phyloP scores from a whole-genome alignment of 306 rosid species.

The Gastrolobium villosum region DNA sequence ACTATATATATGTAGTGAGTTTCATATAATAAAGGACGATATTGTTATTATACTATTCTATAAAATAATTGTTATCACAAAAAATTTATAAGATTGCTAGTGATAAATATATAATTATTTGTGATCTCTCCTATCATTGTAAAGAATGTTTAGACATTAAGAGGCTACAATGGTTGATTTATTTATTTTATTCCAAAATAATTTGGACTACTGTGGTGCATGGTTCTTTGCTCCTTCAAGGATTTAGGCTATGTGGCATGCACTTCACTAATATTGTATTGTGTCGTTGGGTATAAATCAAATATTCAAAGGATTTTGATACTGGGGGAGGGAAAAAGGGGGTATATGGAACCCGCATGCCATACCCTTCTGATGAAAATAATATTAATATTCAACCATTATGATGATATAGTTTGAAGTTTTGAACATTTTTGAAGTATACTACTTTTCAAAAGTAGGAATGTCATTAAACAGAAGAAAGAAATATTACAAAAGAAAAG shows the following conservation, averaged over 20 bases:
- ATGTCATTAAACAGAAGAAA: slow-evolving; percentile 20
- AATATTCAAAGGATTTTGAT: background rate
- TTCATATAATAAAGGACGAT: background rate
- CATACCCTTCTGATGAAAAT: background rate
- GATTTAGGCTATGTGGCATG: background rate
- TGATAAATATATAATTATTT: background rate
- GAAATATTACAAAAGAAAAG: background rate
- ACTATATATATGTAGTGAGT: background rate
- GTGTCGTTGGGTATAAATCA: background rate
- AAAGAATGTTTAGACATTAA: background rate
- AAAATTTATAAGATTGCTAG: background rate
- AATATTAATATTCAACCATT: background rate
- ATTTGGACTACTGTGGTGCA: background rate
- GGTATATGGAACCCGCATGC: background rate
- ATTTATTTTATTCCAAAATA: background rate
- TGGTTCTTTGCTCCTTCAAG: background rate
- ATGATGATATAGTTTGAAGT: slow-evolving; percentile 24
- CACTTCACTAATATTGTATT: background rate
- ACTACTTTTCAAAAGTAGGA: background rate
- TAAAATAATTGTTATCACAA: background rate
- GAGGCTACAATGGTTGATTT: background rate
- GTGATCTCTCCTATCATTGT: slow-evolving; percentile 1
- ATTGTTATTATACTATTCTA: background rate
- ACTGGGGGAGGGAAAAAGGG: background rate
- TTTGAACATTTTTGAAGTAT: background rate